These are phyloP conservation scores for Diospyros kaki DNA, from an alignment of 148 eudicot species.

Conservation along the genomic window DNA sequence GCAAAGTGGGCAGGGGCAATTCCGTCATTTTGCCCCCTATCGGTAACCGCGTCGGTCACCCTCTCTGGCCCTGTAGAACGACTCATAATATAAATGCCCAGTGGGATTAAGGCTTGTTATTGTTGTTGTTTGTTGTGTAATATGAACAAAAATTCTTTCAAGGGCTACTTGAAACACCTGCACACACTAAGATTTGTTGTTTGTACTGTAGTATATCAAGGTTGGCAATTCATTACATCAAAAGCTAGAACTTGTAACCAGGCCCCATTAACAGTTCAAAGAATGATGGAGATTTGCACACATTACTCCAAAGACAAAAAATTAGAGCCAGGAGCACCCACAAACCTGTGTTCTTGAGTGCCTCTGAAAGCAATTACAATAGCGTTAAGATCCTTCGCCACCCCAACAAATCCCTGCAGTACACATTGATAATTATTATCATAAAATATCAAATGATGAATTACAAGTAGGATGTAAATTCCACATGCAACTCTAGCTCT, in stretches of 20 bases:
- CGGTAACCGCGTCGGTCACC: no score
- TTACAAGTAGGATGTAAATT: background rate
- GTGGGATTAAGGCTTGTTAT: no score
- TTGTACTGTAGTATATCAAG: background rate
- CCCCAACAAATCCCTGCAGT: conserved; percentile 90
- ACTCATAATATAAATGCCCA: no score
- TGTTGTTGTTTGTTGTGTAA: no score
- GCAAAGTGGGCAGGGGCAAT: no score
- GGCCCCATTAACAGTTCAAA: background rate
- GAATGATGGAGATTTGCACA: background rate
- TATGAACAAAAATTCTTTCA: no score
- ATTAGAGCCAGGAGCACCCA: conserved; percentile 10
- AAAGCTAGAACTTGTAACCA: background rate
- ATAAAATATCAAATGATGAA: background rate
- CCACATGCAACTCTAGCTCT: conserved; percentile 5
- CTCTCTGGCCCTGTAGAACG: no score
- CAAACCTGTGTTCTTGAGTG: conserved; percentile 84
- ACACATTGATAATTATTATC: conserved; percentile 7
- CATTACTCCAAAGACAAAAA: background rate
- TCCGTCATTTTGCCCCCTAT: no score
- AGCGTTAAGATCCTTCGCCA: conserved; percentile 73
- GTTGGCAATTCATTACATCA: conserved; percentile 1
- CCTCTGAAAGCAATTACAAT: conserved; percentile 90
- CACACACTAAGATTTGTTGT: no score
- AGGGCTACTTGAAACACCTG: no score